phyloP scores from a whole-genome alignment of 331 rosid species.

The Phaseolus coccineus region DNA sequence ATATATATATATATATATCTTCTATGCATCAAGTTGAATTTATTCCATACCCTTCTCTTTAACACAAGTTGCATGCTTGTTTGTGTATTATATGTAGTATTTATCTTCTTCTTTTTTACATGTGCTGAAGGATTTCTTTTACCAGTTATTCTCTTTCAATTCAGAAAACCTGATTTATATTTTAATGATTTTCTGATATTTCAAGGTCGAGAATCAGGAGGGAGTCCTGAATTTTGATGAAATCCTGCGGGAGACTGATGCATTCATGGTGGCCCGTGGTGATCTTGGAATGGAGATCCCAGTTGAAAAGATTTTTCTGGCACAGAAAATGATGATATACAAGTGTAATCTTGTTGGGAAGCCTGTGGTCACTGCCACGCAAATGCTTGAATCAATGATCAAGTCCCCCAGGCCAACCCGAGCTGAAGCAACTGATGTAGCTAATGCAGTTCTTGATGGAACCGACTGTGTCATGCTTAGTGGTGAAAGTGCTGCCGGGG shows the following conservation, averaged over 20 bases:
- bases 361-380: conserved; percentile 98
- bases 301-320: conserved; percentile 94
- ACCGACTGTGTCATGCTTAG: conserved; percentile 94
- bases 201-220: conserved; percentile 97
- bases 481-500: conserved; percentile 93
- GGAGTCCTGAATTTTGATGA: conserved; percentile 98
- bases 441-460: conserved; percentile 90
- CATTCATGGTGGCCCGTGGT: conserved; percentile 99
- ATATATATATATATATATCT: background rate
- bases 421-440: conserved; percentile 94
- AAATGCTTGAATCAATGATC: conserved; percentile 95
- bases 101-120: background rate
- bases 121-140: background rate
- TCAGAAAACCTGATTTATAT: conserved; percentile 34
- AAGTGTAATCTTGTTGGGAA: conserved; percentile 97
- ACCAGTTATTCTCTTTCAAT: background rate
- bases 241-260: conserved; percentile 95
- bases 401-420: conserved; percentile 91
- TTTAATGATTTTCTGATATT: conserved; percentile 41
- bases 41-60: background rate
- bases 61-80: conserved; percentile 12
- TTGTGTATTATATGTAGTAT: background rate
- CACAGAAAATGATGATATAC: conserved; percentile 98
- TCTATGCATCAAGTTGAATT: conserved; percentile 12
- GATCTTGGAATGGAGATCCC: conserved; percentile 99